Conservation (phyloP, 2,329 filamentous ascomycete species). For the Penicillium brevicompactum region DNA sequence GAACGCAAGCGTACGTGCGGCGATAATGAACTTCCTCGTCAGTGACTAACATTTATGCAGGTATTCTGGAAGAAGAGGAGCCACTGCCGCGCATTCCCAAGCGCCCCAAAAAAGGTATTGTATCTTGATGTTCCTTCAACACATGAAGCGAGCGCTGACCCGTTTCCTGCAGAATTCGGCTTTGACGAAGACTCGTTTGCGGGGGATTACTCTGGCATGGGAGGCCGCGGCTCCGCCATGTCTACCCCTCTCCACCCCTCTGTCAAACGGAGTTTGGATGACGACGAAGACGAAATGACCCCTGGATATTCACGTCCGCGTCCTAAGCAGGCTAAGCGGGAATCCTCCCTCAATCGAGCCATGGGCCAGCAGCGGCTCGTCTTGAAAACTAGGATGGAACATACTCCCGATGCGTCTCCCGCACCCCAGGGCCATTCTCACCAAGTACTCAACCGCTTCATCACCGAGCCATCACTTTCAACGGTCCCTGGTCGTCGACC, state of each 20-base stretch:
- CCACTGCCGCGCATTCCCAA: conserved; percentile 47
- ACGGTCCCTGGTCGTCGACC: conserved; percentile 42
- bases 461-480: conserved; percentile 34
- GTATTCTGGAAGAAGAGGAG: conserved; percentile 53
- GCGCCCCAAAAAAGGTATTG: conserved; percentile 46
- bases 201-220: conserved; percentile 33
- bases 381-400: conserved; percentile 48
- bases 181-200: conserved; percentile 39
- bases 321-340: conserved; percentile 42
- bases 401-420: conserved; percentile 45
- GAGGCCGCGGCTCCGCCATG: conserved; percentile 32
- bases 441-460: conserved; percentile 45
- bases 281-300: conserved; percentile 46
- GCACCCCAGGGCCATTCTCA: conserved; percentile 47
- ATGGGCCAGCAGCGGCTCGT: conserved; percentile 44
- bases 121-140: background rate
- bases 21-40: background rate
- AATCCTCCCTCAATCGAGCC: conserved; percentile 39
- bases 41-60: conserved; percentile 25
- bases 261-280: conserved; percentile 35
- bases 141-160: conserved; percentile 1
- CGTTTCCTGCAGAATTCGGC: conserved; percentile 24
- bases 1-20: conserved; percentile 48
- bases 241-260: conserved; percentile 44
- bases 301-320: conserved; percentile 41